Percentiles rank a stretch among this genome's conserved stretches.
Conservation (phyloP, 208 protist genomes). For the Leishmania guyanensis region DNA sequence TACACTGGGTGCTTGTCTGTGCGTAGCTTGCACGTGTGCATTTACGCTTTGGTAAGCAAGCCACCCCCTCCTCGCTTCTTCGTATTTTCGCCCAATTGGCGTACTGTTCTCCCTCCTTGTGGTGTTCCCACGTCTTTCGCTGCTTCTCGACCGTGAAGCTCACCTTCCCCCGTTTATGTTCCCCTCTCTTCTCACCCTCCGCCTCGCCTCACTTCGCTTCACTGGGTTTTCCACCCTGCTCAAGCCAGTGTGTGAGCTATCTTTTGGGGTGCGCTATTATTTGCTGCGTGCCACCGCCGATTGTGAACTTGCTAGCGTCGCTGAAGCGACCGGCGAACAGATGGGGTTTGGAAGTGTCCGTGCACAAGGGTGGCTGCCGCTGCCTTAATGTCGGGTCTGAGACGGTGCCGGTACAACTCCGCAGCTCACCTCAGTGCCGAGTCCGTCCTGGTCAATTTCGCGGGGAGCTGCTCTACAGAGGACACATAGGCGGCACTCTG, state of each 20-base stretch:
- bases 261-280: slow-evolving; percentile 40
- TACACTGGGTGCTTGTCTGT: background rate
- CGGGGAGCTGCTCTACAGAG: slow-evolving; percentile 48
- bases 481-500: slow-evolving; percentile 25
- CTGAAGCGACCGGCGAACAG: slow-evolving; percentile 50
- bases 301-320: slow-evolving; percentile 45
- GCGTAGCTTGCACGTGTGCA: background rate
- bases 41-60: background rate
- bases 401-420: slow-evolving; percentile 31
- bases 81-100: background rate
- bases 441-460: slow-evolving; percentile 47
- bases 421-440: slow-evolving; percentile 27
- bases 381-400: slow-evolving; percentile 44
- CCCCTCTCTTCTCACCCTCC: background rate
- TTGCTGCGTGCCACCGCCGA: slow-evolving; percentile 50
- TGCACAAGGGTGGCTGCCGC: slow-evolving; percentile 80
- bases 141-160: background rate
- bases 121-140: background rate
- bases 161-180: slow-evolving; percentile 2
- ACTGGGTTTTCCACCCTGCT: background rate
- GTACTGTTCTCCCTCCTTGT: background rate
- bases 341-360: slow-evolving; percentile 71
- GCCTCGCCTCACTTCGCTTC: background rate
- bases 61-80: background rate
- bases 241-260: background rate